Percentiles rank a stretch among this genome's conserved stretches.
phyloP scores from a whole-genome alignment of 1,139 yeast species.

The Yamadazyma conglobata region DNA sequence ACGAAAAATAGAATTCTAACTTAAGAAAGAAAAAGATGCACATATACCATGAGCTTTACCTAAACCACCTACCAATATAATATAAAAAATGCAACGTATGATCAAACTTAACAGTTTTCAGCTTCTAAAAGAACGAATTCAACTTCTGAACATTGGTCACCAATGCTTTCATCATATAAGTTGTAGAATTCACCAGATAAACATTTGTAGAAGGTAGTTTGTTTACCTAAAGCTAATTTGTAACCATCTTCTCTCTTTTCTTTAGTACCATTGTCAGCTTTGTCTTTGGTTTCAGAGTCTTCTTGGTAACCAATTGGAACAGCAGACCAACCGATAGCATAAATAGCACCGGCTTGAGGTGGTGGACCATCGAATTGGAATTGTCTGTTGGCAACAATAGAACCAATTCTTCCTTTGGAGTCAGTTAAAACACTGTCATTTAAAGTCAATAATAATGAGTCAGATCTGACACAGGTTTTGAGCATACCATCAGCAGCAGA shows the following conservation, averaged over 20 bases:
- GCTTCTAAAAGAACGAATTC: conserved; percentile 36
- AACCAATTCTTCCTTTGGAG: conserved; percentile 34
- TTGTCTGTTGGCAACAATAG: conserved; percentile 44
- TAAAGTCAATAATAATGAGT: conserved; percentile 29
- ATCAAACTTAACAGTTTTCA: conserved; percentile 22
- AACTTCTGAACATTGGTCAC: conserved; percentile 35
- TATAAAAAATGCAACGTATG: not conserved
- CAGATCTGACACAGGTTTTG: conserved; percentile 23
- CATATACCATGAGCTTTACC: no score
- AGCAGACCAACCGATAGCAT: conserved; percentile 38
- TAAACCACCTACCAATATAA: no score
- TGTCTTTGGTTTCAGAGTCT: conserved; percentile 12
- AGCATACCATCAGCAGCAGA: conserved; percentile 33
- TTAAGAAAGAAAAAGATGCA: no score
- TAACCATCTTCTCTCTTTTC: conserved; percentile 22
- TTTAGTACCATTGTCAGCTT: conserved; percentile 14
- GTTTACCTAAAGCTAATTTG: conserved; percentile 38
- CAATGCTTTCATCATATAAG: conserved; percentile 39
- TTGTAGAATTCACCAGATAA: conserved; percentile 43
- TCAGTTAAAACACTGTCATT: conserved; percentile 30
- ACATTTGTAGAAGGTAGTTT: conserved; percentile 40
- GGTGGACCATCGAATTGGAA: conserved; percentile 47
- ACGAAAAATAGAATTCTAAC: no score
- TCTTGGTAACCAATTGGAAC: conserved; percentile 26
- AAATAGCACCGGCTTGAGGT: conserved; percentile 41